Evolutionary conservation across 768 basidiomycete species (phyloP).

Genomic region (Cystofilobasidium macerans): DNA sequence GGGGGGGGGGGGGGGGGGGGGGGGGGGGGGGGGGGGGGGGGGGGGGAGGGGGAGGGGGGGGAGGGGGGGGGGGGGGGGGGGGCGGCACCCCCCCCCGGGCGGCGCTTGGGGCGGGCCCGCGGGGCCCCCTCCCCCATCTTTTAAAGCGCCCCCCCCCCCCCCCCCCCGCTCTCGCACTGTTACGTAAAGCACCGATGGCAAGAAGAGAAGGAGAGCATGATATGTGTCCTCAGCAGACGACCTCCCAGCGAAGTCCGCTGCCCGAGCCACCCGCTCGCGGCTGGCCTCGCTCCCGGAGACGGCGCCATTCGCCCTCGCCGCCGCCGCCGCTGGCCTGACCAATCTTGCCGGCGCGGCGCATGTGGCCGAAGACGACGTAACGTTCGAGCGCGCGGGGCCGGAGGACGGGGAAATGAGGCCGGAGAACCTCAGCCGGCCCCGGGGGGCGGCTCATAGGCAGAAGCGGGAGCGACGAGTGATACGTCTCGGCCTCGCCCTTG

Average conservation of each 20-base stretch:
- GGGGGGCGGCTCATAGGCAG: not conserved
- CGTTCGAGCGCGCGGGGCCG: not conserved
- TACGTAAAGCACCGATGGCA: not conserved
- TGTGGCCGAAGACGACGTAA: conserved; percentile 3
- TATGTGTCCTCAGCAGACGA: too few relatives aligned
- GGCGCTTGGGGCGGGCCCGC: too few relatives aligned
- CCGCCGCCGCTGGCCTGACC: not conserved
- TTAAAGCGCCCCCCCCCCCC: too few relatives aligned
- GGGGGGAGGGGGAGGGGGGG: too few relatives aligned
- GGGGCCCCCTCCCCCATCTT: too few relatives aligned
- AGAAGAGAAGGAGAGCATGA: not conserved
- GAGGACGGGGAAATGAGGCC: not conserved
- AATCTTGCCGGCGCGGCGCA: conserved; percentile 1
- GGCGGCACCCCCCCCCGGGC: too few relatives aligned
- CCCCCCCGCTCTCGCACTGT: too few relatives aligned
- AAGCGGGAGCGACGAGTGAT: not conserved
- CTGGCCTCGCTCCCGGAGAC: not conserved
- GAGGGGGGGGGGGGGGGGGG: too few relatives aligned
- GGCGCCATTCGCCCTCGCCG: not conserved
- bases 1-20: too few relatives aligned
- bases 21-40: too few relatives aligned
- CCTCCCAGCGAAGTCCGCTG: not conserved
- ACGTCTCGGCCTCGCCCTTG: not conserved
- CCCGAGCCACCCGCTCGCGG: not conserved
- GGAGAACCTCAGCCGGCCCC: not conserved